Conservation (phyloP, 148 eudicot genomes). For the Amaranthus hypochondriacus region DNA sequence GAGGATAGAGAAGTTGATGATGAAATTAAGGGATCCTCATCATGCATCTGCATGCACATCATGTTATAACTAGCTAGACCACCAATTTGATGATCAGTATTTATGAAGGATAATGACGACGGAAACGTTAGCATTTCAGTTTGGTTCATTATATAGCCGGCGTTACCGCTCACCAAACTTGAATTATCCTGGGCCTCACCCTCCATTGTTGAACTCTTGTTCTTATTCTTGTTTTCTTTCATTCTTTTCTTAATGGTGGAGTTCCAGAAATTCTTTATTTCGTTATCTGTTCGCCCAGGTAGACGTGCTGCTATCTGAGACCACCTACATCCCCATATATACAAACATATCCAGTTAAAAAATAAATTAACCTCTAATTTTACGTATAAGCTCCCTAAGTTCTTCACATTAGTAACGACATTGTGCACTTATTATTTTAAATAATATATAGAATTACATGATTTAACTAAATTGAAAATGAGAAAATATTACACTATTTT, state of each 20-base stretch:
- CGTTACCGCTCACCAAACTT: slow-evolving; percentile 16
- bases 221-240: slow-evolving; percentile 46
- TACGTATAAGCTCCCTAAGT: no score
- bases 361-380: no score
- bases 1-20: slow-evolving; percentile 2
- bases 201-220: slow-evolving; percentile 39
- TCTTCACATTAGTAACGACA: no score
- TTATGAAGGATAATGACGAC: neutral
- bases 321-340: slow-evolving; percentile 44
- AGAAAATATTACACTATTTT: no score
- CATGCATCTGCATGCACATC: slow-evolving; percentile 6
- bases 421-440: no score
- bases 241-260: slow-evolving; percentile 81
- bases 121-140: slow-evolving; percentile 7
- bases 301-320: slow-evolving; percentile 81
- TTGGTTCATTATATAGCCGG: slow-evolving; percentile 20
- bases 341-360: no score
- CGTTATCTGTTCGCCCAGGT: slow-evolving; percentile 88
- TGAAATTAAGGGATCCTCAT: neutral
- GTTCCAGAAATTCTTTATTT: slow-evolving; percentile 88
- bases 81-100: slow-evolving; percentile 12
- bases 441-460: no score
- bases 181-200: slow-evolving; percentile 15
- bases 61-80: slow-evolving; percentile 8
- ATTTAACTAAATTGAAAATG: no score